phyloP scores from a whole-genome alignment of 106 monocot species.

The Dendrobium officinale region DNA sequence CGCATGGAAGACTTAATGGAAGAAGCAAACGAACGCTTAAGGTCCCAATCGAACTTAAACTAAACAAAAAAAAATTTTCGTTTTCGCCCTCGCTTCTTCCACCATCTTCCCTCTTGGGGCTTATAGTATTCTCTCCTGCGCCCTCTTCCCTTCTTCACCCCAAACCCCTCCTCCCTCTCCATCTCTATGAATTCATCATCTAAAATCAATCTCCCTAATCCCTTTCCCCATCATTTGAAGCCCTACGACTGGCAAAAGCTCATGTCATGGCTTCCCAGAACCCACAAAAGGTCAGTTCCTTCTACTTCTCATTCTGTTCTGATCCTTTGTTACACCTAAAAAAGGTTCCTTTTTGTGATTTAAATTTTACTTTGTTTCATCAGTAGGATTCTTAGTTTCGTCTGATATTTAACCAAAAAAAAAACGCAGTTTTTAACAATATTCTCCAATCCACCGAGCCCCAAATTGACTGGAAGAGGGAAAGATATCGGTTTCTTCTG shows the following conservation, averaged over 20 bases:
- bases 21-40: background rate
- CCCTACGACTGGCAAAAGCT: background rate
- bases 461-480: background rate
- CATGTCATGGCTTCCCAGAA: background rate
- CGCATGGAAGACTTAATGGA: background rate
- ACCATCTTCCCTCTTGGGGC: background rate
- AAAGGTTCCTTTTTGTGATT: background rate
- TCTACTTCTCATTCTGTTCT: background rate
- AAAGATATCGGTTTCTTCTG: background rate
- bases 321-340: background rate
- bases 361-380: background rate
- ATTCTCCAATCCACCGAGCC: background rate
- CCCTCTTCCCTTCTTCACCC: background rate
- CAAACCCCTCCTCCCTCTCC: background rate
- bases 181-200: background rate
- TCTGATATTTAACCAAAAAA: background rate
- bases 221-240: background rate
- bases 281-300: conserved; percentile 4
- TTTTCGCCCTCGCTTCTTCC: conserved; percentile 3
- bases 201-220: background rate
- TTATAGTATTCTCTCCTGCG: background rate
- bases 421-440: background rate
- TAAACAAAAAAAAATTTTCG: background rate
- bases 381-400: background rate
- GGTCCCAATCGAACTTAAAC: background rate